Conservation (phyloP, 495 filamentous ascomycete species). For the Opeltia flavorubescens region DNA sequence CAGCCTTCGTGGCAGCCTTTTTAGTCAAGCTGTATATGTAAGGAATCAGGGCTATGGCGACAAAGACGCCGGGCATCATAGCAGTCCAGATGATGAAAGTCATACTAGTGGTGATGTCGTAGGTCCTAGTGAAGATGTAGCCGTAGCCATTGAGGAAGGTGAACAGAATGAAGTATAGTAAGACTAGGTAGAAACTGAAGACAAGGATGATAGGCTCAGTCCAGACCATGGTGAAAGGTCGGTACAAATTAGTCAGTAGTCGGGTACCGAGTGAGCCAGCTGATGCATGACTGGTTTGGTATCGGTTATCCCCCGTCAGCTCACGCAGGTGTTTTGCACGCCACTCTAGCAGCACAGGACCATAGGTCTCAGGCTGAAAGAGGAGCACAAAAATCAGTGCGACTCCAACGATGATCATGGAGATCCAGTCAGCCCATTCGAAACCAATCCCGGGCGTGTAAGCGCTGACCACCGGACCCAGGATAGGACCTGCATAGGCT, state of each 20-base stretch:
- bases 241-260: constrained; percentile 44
- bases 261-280: background rate
- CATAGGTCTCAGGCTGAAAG: constrained; percentile 35
- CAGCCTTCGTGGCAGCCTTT: constrained; percentile 45
- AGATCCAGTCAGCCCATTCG: constrained; percentile 36
- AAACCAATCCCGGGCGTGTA: constrained; percentile 33
- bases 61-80: constrained; percentile 47
- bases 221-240: constrained; percentile 53
- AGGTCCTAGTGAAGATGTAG: constrained; percentile 21
- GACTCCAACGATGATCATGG: constrained; percentile 30
- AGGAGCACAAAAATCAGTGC: too few species aligned
- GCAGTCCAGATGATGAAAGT: constrained; percentile 53
- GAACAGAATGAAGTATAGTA: constrained; percentile 41
- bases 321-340: constrained; percentile 31
- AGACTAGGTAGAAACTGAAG: constrained; percentile 34
- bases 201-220: constrained; percentile 49
- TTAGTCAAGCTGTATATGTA: too few species aligned
- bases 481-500: constrained; percentile 27
- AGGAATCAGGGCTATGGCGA: constrained; percentile 52
- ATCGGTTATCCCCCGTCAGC: constrained; percentile 27
- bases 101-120: constrained; percentile 36
- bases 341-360: constrained; percentile 32
- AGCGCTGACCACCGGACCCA: constrained; percentile 29
- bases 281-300: constrained; percentile 12
- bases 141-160: constrained; percentile 3